These are phyloP conservation scores for Jackrogersella minutella DNA, from an alignment of 495 filamentous ascomycete genomes.

Conservation along the genomic window DNA sequence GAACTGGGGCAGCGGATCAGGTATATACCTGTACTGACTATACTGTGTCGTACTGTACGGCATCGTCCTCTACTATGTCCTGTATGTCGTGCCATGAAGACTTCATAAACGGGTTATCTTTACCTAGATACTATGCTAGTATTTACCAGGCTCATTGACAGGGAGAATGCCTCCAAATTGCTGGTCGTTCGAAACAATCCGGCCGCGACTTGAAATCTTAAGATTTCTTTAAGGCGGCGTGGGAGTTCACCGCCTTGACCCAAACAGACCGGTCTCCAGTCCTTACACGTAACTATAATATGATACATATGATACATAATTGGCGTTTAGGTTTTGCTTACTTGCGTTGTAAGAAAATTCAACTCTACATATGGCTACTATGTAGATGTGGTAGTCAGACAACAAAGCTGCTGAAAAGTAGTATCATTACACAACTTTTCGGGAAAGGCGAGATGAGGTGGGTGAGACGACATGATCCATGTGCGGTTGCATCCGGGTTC, in stretches of 20 bases:
- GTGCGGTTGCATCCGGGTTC: constrained; percentile 34
- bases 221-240: neutral
- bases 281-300: too few species aligned
- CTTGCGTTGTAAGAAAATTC: neutral
- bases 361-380: neutral
- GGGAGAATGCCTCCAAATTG: neutral
- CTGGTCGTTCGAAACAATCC: constrained; percentile 14
- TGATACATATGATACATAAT: too few species aligned
- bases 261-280: too few species aligned
- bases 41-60: constrained; percentile 28
- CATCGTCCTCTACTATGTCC: neutral
- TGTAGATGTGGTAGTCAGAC: constrained; percentile 8
- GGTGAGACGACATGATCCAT: constrained; percentile 27
- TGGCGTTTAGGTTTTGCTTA: constrained; percentile 11
- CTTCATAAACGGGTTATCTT: constrained; percentile 5
- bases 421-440: constrained; percentile 35
- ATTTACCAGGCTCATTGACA: neutral
- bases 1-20: constrained; percentile 33
- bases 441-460: constrained; percentile 29
- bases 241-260: constrained; percentile 29
- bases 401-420: constrained; percentile 15
- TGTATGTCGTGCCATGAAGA: constrained; percentile 10
- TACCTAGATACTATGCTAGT: too few species aligned
- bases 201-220: constrained; percentile 4
- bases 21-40: constrained; percentile 2